A percentile compares a stretch with the other conserved stretches of the same genome.
Evolutionary conservation across 768 basidiomycete genomes (phyloP).

Genomic region (Agaricus subrufescens): DNA sequence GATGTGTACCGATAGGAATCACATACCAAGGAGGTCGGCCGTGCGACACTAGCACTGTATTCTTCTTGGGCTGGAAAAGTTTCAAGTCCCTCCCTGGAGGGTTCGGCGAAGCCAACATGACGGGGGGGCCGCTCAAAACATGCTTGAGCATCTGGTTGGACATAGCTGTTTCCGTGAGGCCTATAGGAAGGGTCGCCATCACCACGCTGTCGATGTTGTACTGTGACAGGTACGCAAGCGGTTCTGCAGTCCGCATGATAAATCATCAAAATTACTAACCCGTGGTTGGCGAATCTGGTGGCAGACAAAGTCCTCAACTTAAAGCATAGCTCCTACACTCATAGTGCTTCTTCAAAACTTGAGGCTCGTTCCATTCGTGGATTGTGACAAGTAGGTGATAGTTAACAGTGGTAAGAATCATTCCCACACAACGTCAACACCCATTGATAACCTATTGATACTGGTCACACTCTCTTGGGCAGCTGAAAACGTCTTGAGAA

Average conservation of each 20-base stretch:
- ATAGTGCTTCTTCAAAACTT: no score
- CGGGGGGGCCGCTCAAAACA: not conserved
- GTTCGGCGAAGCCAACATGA: slow-evolving; percentile 4
- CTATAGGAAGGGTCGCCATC: not conserved
- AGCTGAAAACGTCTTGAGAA: no score
- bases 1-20: slow-evolving; percentile 10
- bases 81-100: slow-evolving; percentile 10
- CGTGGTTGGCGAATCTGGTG: no score
- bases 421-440: no score
- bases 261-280: no score
- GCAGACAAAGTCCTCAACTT: no score
- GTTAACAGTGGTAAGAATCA: no score
- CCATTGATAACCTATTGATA: no score
- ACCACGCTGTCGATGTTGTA: not conserved
- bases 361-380: no score
- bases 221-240: not conserved
- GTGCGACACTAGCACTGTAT: slow-evolving; percentile 77
- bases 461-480: no score
- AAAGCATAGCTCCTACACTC: no score
- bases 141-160: slow-evolving; percentile 6
- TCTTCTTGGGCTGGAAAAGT: slow-evolving; percentile 50
- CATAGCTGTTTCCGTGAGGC: not conserved
- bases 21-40: slow-evolving; percentile 80
- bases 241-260: not conserved
- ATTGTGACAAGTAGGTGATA: no score